Base-by-base conservation (phyloP, 371 early-diverging fungal genomes). In the Zopfochytrium polystomum region DNA sequence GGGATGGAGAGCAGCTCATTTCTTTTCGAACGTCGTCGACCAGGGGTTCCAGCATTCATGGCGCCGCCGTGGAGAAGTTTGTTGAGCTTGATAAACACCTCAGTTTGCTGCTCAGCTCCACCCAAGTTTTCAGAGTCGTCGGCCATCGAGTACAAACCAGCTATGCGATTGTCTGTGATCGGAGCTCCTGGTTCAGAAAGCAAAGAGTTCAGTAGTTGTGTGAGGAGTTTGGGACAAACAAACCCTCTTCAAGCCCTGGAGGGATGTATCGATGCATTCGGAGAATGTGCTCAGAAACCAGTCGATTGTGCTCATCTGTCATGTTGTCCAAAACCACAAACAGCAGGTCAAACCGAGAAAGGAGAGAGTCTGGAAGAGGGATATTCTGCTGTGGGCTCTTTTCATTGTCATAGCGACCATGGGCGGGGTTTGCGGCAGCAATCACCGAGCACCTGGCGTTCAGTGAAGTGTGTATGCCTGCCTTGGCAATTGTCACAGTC, bases 391-490 rank as follows among this genome's bases (percentile, higher is more conserved):
- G 62, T 27, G 63, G 63, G n/a, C 52, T 44, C 57, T 64, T 63
- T 57, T 50, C 52, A 35, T 63, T 50, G 55, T 52, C 57, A 44
- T 58, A 57, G 55, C 88, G 87, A 31, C 99, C 99, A 65, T 89
- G 95, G 2, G 94, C 87, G 5, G 99, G 99, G 76, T 99, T 99
- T 30, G 99, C 99, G 5, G 99, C 99, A 7, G 99, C 99, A 54
- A 99, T 78, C 6, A 99, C 97, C 65, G 91, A 90, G 79, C 98
- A 96, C 29, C 99, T 86, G 3, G 99, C 99, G 73, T 99, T 99
- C 45, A 99, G 77, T 0, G 99, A 92, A 0, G 95, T 95, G 68
- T 96, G 92, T 63, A 99, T 99, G 45, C 99, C 99, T 4, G 98
- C 99, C 76, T 99, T 72, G 54, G 67, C 73, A 49, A 73, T 76